Evolutionary conservation across 805 yeast genomes (phyloP).

Genomic region (Metschnikowia picachoensis): DNA sequence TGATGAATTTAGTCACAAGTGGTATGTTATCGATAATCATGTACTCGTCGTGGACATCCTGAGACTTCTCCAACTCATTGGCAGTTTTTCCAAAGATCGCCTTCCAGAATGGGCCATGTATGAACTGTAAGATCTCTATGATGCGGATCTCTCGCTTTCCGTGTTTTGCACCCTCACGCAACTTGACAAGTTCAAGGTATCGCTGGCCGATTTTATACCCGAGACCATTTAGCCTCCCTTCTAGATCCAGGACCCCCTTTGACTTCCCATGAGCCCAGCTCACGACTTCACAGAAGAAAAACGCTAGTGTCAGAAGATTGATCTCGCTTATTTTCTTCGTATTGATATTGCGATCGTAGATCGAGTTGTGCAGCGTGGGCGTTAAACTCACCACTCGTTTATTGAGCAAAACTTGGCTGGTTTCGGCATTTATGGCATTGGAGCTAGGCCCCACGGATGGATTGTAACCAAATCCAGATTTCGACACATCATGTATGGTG

Average conservation of each 20-base stretch:
- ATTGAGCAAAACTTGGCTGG: constrained; percentile 33
- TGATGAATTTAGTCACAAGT: constrained; percentile 62
- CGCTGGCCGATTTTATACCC: constrained; percentile 80
- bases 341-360: constrained; percentile 64
- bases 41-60: constrained; percentile 61
- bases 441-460: constrained; percentile 42
- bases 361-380: constrained; percentile 37
- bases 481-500: constrained; percentile 16
- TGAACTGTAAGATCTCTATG: constrained; percentile 66
- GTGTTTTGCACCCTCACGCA: constrained; percentile 58
- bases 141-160: constrained; percentile 65
- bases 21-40: constrained; percentile 83
- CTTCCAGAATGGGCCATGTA: constrained; percentile 71
- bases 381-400: constrained; percentile 30
- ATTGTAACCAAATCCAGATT: constrained; percentile 40
- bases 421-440: constrained; percentile 35
- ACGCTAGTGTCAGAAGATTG: constrained; percentile 62
- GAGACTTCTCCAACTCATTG: constrained; percentile 70
- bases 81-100: constrained; percentile 69
- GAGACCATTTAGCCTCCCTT: constrained; percentile 55
- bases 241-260: constrained; percentile 61
- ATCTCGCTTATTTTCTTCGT: constrained; percentile 66
- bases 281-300: constrained; percentile 66
- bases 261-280: constrained; percentile 60
- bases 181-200: constrained; percentile 61